phyloP scores from a whole-genome alignment of 805 yeast genomes.

The Wickerhamiella occidentalis region DNA sequence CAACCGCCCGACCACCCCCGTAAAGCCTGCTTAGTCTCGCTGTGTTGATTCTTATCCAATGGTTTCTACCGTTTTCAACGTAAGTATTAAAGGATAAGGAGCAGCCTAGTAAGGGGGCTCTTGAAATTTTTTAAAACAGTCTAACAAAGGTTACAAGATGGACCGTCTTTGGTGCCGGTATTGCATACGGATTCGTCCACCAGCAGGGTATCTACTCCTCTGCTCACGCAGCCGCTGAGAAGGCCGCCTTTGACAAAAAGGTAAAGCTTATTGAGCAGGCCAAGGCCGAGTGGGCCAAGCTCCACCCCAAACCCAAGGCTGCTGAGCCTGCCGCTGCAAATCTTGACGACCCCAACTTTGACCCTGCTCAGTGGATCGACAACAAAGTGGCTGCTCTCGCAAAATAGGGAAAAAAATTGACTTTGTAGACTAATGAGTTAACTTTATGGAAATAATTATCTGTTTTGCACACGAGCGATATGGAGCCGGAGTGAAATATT shows the following conservation, averaged over 20 bases:
- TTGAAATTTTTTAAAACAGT: background rate
- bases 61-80: constrained; percentile 23
- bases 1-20: background rate
- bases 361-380: constrained; percentile 41
- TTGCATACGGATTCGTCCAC: constrained; percentile 79
- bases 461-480: no score
- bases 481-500: no score
- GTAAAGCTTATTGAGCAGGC: constrained; percentile 76
- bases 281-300: constrained; percentile 72
- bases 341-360: constrained; percentile 84
- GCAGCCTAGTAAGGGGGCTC: background rate
- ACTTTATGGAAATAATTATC: background rate
- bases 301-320: constrained; percentile 36
- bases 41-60: constrained; percentile 10
- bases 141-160: constrained; percentile 68
- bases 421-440: background rate
- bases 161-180: constrained; percentile 79
- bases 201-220: constrained; percentile 53
- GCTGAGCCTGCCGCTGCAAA: constrained; percentile 38
- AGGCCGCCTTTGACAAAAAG: constrained; percentile 47
- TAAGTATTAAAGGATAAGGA: constrained; percentile 9
- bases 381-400: constrained; percentile 8
- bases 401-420: constrained; percentile 1
- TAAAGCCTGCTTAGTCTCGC: constrained; percentile 3
- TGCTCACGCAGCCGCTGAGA: constrained; percentile 47